These are phyloP conservation scores for Rhynchospora breviuscula DNA, from an alignment of 176 grass and related monocot genomes.

Conservation along the genomic window DNA sequence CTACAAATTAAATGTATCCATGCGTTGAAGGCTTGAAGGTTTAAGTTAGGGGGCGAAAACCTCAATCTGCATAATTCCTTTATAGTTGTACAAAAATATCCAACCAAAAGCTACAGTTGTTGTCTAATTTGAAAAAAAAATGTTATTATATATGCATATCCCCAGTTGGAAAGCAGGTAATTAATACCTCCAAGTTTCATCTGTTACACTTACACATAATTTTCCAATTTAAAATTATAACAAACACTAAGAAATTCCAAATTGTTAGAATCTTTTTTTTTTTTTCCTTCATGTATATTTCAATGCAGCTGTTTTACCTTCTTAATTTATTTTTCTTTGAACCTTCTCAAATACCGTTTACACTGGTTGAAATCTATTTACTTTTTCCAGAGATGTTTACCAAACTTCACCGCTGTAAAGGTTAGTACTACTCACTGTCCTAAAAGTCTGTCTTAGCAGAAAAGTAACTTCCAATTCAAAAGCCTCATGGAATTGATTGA, in stretches of 20 bases:
- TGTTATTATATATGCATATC: too few relatives aligned
- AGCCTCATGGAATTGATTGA: not conserved
- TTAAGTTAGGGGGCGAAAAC: not conserved
- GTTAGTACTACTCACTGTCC: not conserved
- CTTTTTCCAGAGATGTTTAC: not conserved
- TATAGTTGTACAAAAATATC: too few relatives aligned
- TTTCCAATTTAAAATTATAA: not conserved
- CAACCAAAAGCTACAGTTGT: too few relatives aligned
- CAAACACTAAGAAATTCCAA: not conserved
- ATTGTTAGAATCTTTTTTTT: not conserved
- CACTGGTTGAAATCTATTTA: not conserved
- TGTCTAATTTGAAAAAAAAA: too few relatives aligned
- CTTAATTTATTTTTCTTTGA: not conserved
- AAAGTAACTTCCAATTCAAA: not conserved
- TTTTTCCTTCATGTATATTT: not conserved
- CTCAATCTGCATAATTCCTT: not conserved
- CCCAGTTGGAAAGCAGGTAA: not conserved
- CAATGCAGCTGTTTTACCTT: not conserved
- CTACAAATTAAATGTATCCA: not conserved
- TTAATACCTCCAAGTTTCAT: not conserved
- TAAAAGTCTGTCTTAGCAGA: not conserved
- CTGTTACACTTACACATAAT: not conserved
- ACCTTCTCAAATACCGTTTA: not conserved
- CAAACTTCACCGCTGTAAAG: not conserved
- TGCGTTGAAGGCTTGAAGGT: not conserved